Percentiles rank a stretch among this genome's conserved stretches.
phyloP scores from a whole-genome alignment of 2,329 filamentous ascomycete genomes.

The Dothidotthia symphoricarpi region DNA sequence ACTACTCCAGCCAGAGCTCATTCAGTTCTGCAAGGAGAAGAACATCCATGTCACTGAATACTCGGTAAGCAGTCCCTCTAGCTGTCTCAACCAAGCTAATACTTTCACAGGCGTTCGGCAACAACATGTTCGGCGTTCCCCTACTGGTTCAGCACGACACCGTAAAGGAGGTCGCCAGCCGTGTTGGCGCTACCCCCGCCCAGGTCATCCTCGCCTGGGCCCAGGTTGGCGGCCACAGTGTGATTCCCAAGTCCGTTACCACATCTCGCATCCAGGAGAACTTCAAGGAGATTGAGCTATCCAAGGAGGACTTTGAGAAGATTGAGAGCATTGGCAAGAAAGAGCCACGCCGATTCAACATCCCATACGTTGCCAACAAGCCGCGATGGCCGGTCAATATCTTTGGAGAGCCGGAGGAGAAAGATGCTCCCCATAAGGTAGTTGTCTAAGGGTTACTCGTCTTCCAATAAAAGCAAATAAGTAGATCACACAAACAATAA shows the following conservation, averaged over 20 bases:
- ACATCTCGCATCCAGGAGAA: slow-evolving; percentile 32
- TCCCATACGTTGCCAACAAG: slow-evolving; percentile 45
- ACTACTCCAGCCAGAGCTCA: slow-evolving; percentile 29
- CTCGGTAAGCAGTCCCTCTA: slow-evolving; percentile 15
- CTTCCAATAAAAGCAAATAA: too few species aligned
- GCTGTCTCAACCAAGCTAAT: slow-evolving; percentile 62
- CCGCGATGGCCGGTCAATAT: slow-evolving; percentile 59
- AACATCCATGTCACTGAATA: slow-evolving; percentile 34
- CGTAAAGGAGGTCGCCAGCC: slow-evolving; percentile 66
- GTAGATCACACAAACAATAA: too few species aligned
- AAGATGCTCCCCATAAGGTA: slow-evolving; percentile 51
- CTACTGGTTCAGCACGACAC: slow-evolving; percentile 49
- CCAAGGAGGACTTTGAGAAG: slow-evolving; percentile 28
- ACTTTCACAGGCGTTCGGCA: slow-evolving; percentile 59
- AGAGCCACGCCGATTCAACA: slow-evolving; percentile 57
- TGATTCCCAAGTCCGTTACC: slow-evolving; percentile 37
- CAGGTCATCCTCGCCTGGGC: slow-evolving; percentile 86
- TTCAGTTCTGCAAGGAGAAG: slow-evolving; percentile 32
- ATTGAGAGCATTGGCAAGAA: slow-evolving; percentile 56
- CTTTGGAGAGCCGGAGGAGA: slow-evolving; percentile 56
- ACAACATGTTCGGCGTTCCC: slow-evolving; percentile 55
- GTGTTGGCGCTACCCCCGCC: slow-evolving; percentile 64
- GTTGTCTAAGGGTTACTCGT: slow-evolving; percentile 12
- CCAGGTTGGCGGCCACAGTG: slow-evolving; percentile 58
- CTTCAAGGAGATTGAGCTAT: slow-evolving; percentile 34